Percentiles rank a stretch among this genome's conserved stretches.
Evolutionary conservation across 2,329 filamentous ascomycete genomes (phyloP).

Genomic region (Epichloe glyceriae): DNA sequence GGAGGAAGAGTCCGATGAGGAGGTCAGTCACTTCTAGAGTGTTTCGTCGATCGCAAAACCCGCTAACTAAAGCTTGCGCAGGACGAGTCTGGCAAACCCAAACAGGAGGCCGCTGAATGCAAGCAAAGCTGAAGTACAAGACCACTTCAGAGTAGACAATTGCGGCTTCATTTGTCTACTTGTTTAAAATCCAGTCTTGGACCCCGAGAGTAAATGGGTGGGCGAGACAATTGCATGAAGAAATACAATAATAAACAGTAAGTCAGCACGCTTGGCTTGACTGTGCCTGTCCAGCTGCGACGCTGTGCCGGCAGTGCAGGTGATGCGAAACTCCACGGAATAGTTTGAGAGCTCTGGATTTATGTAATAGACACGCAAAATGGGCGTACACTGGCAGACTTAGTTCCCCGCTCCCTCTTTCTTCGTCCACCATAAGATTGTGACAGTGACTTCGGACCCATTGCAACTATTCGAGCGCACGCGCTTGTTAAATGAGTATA

Average conservation of each 20-base stretch:
- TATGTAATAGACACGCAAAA: slow-evolving; percentile 8
- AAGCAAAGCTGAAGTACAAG: slow-evolving; percentile 64
- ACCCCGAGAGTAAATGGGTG: not conserved
- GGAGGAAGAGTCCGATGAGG: slow-evolving; percentile 66
- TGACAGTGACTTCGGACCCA: not conserved
- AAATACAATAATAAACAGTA: not conserved
- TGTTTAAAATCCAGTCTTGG: slow-evolving; percentile 1
- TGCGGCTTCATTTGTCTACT: not conserved
- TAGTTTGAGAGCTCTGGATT: slow-evolving; percentile 6
- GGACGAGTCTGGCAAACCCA: slow-evolving; percentile 81
- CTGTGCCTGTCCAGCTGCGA: not conserved
- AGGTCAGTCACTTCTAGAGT: slow-evolving; percentile 37
- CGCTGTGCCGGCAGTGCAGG: not conserved
- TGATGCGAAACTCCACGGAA: not conserved
- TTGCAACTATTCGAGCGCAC: too few relatives aligned
- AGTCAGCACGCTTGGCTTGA: not conserved
- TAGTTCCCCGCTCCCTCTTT: not conserved
- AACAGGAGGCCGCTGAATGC: slow-evolving; percentile 90
- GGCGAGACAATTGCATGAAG: not conserved
- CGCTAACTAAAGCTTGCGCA: slow-evolving; percentile 22
- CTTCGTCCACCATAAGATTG: not conserved
- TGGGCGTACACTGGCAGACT: slow-evolving; percentile 3
- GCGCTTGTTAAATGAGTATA: too few relatives aligned
- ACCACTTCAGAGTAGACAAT: not conserved
- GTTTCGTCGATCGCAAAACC: slow-evolving; percentile 6